Evolutionary conservation across 441 rosid genomes (phyloP).

Genomic region (Biscutella laevigata): DNA sequence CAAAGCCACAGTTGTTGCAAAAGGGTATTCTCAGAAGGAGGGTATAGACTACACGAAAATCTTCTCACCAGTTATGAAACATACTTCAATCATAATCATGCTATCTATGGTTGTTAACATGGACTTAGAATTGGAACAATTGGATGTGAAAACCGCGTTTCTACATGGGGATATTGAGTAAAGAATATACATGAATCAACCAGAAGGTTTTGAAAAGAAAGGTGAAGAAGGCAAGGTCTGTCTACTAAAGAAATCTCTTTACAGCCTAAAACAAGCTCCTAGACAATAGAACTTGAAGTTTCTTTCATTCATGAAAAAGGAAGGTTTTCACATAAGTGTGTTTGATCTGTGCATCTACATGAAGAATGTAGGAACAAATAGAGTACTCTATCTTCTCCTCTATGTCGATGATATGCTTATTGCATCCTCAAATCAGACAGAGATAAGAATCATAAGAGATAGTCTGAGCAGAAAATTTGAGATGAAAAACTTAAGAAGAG

Average conservation of each 20-base stretch:
- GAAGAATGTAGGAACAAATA: not conserved
- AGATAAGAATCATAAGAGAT: not conserved
- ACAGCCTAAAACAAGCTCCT: not conserved
- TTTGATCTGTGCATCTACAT: not conserved
- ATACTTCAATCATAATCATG: not conserved
- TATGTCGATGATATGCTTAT: not conserved
- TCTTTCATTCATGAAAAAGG: not conserved
- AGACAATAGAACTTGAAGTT: not conserved
- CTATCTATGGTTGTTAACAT: not conserved
- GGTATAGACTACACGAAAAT: not conserved
- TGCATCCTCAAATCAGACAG: too few relatives aligned
- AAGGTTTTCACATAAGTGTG: not conserved
- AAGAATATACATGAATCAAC: not conserved
- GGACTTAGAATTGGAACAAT: not conserved
- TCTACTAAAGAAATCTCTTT: not conserved
- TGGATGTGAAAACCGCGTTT: not conserved
- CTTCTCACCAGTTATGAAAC: not conserved
- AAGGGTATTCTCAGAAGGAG: not conserved
- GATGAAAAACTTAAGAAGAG: not conserved
- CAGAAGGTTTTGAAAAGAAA: not conserved
- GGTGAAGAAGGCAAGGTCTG: not conserved
- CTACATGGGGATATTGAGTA: not conserved
- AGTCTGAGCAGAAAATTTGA: not conserved
- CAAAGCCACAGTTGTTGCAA: not conserved
- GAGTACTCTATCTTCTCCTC: not conserved